A percentile compares a stretch with the other conserved stretches of the same genome.
phyloP scores from a whole-genome alignment of 306 rosid genomes.

The Malus domestica region DNA sequence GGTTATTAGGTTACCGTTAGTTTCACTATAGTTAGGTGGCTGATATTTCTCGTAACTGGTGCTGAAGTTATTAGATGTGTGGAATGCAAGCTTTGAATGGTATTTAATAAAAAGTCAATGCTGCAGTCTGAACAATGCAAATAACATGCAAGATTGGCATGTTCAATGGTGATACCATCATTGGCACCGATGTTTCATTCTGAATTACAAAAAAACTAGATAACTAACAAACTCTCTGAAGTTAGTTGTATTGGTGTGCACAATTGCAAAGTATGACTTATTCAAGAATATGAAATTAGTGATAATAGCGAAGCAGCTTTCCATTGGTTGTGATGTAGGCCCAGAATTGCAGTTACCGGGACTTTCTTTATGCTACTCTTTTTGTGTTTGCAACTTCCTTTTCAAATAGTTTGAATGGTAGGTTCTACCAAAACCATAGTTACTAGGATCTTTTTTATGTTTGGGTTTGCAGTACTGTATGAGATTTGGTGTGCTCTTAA shows the following conservation, averaged over 20 bases:
- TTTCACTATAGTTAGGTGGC: background rate
- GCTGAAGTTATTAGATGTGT: background rate
- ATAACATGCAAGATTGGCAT: no score
- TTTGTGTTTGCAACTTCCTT: background rate
- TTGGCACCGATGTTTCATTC: background rate
- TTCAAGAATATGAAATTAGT: background rate
- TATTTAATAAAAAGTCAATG: background rate
- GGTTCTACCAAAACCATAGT: background rate
- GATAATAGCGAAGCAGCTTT: background rate
- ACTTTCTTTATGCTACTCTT: background rate
- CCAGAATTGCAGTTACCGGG: background rate
- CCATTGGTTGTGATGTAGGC: background rate
- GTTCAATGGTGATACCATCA: background rate
- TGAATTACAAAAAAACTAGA: background rate
- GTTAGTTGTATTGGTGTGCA: background rate
- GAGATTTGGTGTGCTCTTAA: background rate
- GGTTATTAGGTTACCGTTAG: constrained; percentile 15
- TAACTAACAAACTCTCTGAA: background rate
- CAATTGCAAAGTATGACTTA: background rate
- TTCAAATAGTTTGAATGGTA: background rate
- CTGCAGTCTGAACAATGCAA: background rate
- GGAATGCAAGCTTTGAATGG: background rate
- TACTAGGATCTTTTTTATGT: background rate
- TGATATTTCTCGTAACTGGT: background rate
- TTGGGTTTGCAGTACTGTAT: background rate